Conservation (phyloP, 345 rosid species). For the Bruguiera sexangula region DNA sequence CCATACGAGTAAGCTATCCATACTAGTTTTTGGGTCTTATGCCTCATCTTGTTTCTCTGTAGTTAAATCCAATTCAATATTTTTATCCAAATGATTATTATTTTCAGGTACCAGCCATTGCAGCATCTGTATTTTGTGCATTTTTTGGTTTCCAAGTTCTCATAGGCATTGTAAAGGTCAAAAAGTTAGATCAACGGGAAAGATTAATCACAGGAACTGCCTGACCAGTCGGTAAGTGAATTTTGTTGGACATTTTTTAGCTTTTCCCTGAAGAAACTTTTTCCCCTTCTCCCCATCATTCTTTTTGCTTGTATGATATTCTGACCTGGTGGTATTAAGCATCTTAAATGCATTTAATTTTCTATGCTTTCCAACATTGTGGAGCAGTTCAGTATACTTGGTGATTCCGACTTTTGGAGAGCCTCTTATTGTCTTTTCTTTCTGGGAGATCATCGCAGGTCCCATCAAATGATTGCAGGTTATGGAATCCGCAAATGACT, state of each 20-base stretch:
- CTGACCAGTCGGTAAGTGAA: conserved; percentile 38
- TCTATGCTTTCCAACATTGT: background rate
- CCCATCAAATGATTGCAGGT: background rate
- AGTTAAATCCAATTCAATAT: background rate
- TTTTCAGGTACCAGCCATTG: conserved; percentile 66
- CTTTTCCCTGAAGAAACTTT: background rate
- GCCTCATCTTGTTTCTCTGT: background rate
- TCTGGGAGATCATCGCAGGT: conserved; percentile 7
- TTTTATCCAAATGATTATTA: conserved; percentile 13
- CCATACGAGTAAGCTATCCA: conserved; percentile 62
- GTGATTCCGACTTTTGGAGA: background rate
- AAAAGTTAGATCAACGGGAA: conserved; percentile 76
- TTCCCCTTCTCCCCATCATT: background rate
- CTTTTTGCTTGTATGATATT: background rate
- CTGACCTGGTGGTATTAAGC: background rate
- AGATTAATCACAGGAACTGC: conserved; percentile 92
- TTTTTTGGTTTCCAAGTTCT: conserved; percentile 79
- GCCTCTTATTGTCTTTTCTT: background rate
- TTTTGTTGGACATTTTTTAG: background rate
- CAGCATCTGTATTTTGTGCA: conserved; percentile 62
- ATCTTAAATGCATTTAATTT: background rate
- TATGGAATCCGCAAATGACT: background rate
- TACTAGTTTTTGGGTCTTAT: background rate
- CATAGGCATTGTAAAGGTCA: conserved; percentile 74
- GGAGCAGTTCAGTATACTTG: background rate